Evolutionary conservation across 2,329 filamentous ascomycete genomes (phyloP), one percentile per base, ranked within the genome.

Genomic region (Exophiala lecanii-corni): DNA sequence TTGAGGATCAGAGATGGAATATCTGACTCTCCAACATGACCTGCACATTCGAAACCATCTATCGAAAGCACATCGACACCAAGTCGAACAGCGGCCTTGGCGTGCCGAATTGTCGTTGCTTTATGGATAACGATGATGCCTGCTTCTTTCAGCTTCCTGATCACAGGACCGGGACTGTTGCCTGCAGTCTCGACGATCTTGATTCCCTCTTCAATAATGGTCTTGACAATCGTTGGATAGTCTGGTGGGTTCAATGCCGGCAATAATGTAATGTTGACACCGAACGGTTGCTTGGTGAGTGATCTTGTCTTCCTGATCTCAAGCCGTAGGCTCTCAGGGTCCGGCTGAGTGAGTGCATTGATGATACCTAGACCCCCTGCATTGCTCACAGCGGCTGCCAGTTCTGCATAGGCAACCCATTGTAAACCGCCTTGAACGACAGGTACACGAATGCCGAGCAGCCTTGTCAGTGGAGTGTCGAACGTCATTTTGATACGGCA

Each of bases 11-110:
- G 69, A 53, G 71, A 72, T 33, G 71, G 73, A 37, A 72, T 73
- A 45, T 75, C 72, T 43, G 64, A 63, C 55, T 75, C 72, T 43
- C 72, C 72, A 10, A 73, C 71, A 46, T 75, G 72, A 9, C 81
- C 92, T 31, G 89, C 92, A 69, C 92, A 97, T 68, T 97, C 92
- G 62, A 98, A 96, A 33, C 91, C 91, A 62, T 98, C 92, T 57
- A 98, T 97, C 54, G 83, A 89, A 45, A 98, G 70, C 68, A 97
- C 97, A 66, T 98, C 92, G 4, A 95, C 92, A 51, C 92, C 91
- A 26, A 97, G 81, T 68, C 94, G 94, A 45, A 94, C 76, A 36
- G 91, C 91, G 54, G 84, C 88, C 65, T 87, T 79, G 15, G 91
- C 92, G 63, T 98, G 91, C 41, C 88, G 75, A 67, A 98, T 94